phyloP scores from a whole-genome alignment of 805 yeast species.

The Candida maesae region DNA sequence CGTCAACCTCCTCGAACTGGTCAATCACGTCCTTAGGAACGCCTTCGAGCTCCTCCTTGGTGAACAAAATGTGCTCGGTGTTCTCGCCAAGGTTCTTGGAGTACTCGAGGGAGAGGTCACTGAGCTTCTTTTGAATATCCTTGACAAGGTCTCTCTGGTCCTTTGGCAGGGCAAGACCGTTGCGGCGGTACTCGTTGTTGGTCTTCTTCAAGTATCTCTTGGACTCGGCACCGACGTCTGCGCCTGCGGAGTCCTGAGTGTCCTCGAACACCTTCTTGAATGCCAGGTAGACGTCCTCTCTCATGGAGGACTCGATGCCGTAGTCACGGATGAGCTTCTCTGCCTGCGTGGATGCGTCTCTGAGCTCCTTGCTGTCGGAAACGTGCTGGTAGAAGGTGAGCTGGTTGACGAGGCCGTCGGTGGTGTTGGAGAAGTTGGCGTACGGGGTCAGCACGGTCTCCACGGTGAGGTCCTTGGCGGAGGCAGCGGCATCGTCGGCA shows the following conservation, averaged over 20 bases:
- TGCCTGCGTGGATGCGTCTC: conserved; percentile 68
- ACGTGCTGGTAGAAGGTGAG: conserved; percentile 72
- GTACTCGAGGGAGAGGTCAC: conserved; percentile 53
- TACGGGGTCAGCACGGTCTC: conserved; percentile 53
- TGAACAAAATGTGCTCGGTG: conserved; percentile 54
- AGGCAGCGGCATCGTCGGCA: conserved; percentile 53
- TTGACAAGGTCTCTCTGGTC: conserved; percentile 54
- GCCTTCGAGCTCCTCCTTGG: conserved; percentile 65
- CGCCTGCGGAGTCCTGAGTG: conserved; percentile 27
- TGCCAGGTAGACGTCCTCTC: conserved; percentile 62
- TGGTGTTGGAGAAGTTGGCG: conserved; percentile 48
- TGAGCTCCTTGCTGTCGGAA: conserved; percentile 54
- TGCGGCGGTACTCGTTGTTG: conserved; percentile 54
- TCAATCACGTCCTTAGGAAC: conserved; percentile 62
- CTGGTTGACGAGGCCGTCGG: conserved; percentile 43
- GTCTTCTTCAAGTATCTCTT: conserved; percentile 54
- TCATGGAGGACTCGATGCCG: conserved; percentile 58
- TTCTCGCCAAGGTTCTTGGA: conserved; percentile 70
- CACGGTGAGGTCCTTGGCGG: conserved; percentile 45
- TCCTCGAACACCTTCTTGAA: conserved; percentile 49
- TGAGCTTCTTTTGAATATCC: conserved; percentile 53
- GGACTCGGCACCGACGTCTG: conserved; percentile 49
- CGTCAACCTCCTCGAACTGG: conserved; percentile 49
- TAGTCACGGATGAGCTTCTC: conserved; percentile 54
- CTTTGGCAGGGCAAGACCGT: conserved; percentile 61